phyloP scores from a whole-genome alignment of 805 yeast genomes.

The Suhomyces xylopsoci region DNA sequence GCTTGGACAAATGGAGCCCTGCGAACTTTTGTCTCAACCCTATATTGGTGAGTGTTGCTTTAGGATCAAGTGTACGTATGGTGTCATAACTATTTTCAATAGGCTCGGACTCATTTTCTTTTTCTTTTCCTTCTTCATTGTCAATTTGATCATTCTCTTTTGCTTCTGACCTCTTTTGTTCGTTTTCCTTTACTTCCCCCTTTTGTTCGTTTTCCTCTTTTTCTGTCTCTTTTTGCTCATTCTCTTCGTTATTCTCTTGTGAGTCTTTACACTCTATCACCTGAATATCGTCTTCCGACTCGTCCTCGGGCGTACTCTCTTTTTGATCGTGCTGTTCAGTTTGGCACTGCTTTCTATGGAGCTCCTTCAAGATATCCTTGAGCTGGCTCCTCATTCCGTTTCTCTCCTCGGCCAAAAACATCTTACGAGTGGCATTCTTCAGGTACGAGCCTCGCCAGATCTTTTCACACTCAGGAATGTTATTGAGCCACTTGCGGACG shows the following conservation, averaged over 20 bases:
- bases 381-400: constrained; percentile 25
- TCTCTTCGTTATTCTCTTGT: no score
- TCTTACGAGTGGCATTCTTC: constrained; percentile 10
- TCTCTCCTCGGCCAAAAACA: constrained; percentile 29
- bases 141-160: neutral
- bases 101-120: neutral
- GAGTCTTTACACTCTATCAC: constrained; percentile 10
- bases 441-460: constrained; percentile 41
- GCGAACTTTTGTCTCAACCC: constrained; percentile 4
- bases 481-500: constrained; percentile 52
- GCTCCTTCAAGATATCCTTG: constrained; percentile 19
- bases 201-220: no score
- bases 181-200: neutral
- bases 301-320: constrained; percentile 2
- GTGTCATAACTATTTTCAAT: neutral
- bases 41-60: constrained; percentile 1
- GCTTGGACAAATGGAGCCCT: neutral
- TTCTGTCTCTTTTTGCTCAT: neutral
- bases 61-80: constrained; percentile 3
- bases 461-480: constrained; percentile 46
- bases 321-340: neutral
- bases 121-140: neutral
- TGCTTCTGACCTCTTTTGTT: neutral
- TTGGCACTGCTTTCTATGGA: constrained; percentile 18
- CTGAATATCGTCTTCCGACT: constrained; percentile 21